A percentile compares a stretch with the other conserved stretches of the same genome.
Evolutionary conservation across 306 rosid species (phyloP).

Genomic region (Parietaria judaica): DNA sequence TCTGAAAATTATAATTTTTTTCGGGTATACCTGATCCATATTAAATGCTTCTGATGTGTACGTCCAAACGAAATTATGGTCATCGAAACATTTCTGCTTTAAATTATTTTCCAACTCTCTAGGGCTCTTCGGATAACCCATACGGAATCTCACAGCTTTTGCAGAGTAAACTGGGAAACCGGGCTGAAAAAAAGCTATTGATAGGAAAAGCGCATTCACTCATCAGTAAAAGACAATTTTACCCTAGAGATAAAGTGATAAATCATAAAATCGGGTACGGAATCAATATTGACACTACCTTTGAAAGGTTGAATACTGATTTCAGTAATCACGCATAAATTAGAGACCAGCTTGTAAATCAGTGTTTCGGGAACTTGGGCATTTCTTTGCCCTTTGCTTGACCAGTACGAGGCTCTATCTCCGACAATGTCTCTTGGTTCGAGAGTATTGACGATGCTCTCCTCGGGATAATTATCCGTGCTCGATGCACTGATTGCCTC

Average conservation of each 20-base stretch:
- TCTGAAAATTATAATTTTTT: neutral
- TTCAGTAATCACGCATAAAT: constrained; percentile 56
- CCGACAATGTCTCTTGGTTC: constrained; percentile 23
- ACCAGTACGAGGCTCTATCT: constrained; percentile 59
- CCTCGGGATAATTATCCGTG: constrained; percentile 77
- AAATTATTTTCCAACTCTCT: constrained; percentile 12
- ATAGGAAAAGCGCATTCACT: constrained; percentile 8
- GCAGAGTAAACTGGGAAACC: constrained; percentile 79
- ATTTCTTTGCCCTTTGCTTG: constrained; percentile 73
- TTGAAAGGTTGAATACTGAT: constrained; percentile 62
- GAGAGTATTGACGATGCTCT: constrained; percentile 70
- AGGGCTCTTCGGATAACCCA: constrained; percentile 51
- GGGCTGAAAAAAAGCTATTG: constrained; percentile 58
- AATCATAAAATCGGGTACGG: constrained; percentile 3
- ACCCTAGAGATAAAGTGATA: constrained; percentile 1
- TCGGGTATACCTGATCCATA: constrained; percentile 53
- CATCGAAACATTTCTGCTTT: constrained; percentile 5
- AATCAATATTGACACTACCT: constrained; percentile 41
- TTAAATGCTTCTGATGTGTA: constrained; percentile 72
- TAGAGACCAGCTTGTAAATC: constrained; percentile 52
- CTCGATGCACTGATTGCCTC: constrained; percentile 70
- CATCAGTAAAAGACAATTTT: constrained; percentile 12
- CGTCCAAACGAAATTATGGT: constrained; percentile 57
- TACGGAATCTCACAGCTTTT: constrained; percentile 54
- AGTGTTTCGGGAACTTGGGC: constrained; percentile 73